Base-by-base conservation (phyloP, 257 asterid genomes). In the Jacaranda mimosifolia region DNA sequence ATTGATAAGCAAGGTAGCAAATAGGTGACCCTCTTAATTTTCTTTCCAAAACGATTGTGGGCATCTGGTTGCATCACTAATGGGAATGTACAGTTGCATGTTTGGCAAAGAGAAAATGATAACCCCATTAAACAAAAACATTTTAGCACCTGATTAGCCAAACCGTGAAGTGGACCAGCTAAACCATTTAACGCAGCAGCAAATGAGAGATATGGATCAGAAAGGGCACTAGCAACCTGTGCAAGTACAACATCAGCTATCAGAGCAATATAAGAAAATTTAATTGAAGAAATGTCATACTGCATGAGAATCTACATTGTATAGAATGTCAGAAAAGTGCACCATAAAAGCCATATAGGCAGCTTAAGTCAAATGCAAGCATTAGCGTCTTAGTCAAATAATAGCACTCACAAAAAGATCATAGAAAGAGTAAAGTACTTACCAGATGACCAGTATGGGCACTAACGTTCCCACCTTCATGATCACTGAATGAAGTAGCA, bases 371-470 rank as follows among this genome's bases (percentile, higher is more conserved):
- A 48, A 72, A 64, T 70, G 68, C n/a, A n/a, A n/a, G n/a, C n/a
- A n/a, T n/a, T n/a, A n/a, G n/a, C n/a, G n/a, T n/a, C n/a, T n/a
- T n/a, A 46, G 55, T 19, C 35, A 48, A 72, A 64, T 70, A 65
- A 18, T 42, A 82, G 56, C 14, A 45, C 71, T 77, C 19, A 58
- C 26, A 80, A 36, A 55, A 68, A 36, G 72, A 73, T 39, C 57
- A 51, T 10, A 12, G 13, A 68, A 65, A 83, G 72, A 52, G 77
- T 18, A 48, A 63, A 64, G 49, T 26, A 86, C 95, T 85, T 85
- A 96, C 99, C 74, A 96, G 88, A 83, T 96, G 99, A 80, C 98
- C 99, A n/a, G 99, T 96, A 83, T 96, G 99, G 72, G 99, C 99
- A 83, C 99, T 96, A 78, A 96, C 99, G 83, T 96, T 96, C 45